Conservation (phyloP, 2,329 filamentous ascomycete genomes). For the Lizonia empirigonia region DNA sequence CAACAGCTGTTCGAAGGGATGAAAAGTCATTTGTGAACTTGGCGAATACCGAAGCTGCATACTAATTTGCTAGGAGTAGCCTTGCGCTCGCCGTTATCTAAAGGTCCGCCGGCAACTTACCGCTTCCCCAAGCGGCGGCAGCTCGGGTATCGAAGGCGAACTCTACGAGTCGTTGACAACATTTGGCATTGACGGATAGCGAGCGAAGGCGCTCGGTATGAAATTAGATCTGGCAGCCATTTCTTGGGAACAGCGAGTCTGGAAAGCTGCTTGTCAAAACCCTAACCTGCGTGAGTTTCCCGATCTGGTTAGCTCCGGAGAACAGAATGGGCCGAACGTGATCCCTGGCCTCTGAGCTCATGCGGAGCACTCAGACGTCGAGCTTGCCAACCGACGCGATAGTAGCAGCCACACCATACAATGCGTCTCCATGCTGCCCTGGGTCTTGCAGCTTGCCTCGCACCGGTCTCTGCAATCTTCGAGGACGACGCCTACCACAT, state of each 20-base stretch:
- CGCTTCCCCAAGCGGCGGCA: conserved; percentile 9
- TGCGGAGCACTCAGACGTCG: conserved; percentile 9
- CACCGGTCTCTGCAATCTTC: conserved; percentile 72
- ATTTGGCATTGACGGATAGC: background rate
- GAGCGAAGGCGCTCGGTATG: background rate
- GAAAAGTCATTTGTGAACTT: background rate
- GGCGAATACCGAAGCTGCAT: background rate
- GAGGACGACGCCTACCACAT: conserved; percentile 88
- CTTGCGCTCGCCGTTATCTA: conserved; percentile 11
- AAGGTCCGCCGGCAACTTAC: conserved; percentile 13
- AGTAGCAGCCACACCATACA: conserved; percentile 27
- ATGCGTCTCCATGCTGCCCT: conserved; percentile 48
- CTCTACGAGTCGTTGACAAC: background rate
- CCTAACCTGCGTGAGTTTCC: background rate
- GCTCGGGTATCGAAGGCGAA: conserved; percentile 5
- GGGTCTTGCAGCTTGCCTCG: conserved; percentile 51
- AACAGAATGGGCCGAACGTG: background rate
- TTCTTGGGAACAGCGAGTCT: background rate
- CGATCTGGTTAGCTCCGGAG: background rate
- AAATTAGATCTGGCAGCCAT: background rate
- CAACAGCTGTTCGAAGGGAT: conserved; percentile 2
- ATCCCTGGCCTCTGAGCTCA: conserved; percentile 10
- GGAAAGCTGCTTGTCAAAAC: background rate
- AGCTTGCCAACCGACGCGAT: conserved; percentile 4
- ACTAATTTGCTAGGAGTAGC: conserved; percentile 13